A percentile compares a stretch with the other conserved stretches of the same genome.
These are phyloP conservation scores for Arabidopsis suecica DNA, from an alignment of 345 rosid species.

Conservation along the genomic window DNA sequence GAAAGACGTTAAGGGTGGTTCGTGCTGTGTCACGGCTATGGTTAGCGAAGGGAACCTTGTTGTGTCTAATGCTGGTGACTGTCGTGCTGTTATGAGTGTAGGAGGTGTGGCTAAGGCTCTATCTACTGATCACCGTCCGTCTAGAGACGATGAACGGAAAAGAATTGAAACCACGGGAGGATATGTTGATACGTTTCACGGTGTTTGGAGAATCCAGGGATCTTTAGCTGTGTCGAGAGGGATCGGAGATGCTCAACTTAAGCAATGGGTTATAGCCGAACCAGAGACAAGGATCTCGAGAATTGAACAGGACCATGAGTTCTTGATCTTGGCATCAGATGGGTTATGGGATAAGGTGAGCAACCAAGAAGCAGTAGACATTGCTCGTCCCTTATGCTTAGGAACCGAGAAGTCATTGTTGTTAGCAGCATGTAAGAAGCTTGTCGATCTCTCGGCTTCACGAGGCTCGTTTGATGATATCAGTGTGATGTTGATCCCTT, in stretches of 20 bases:
- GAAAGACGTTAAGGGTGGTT: slow-evolving; percentile 64
- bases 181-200: slow-evolving; percentile 68
- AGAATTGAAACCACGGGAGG: slow-evolving; percentile 82
- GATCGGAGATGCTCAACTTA: slow-evolving; percentile 73
- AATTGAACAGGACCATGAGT: slow-evolving; percentile 65
- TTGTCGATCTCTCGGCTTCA: slow-evolving; percentile 64
- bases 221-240: slow-evolving; percentile 84
- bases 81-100: slow-evolving; percentile 87
- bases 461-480: slow-evolving; percentile 81
- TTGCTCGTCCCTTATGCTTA: slow-evolving; percentile 56
- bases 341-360: slow-evolving; percentile 92
- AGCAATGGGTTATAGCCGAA: slow-evolving; percentile 80
- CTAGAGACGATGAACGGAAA: slow-evolving; percentile 74
- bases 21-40: slow-evolving; percentile 90
- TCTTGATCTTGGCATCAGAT: slow-evolving; percentile 85
- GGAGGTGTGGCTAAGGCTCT: slow-evolving; percentile 80
- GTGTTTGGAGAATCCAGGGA: slow-evolving; percentile 90
- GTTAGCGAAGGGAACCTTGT: slow-evolving; percentile 67
- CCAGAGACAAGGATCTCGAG: slow-evolving; percentile 66
- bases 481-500: slow-evolving; percentile 66
- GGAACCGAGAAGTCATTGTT: slow-evolving; percentile 53
- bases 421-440: slow-evolving; percentile 75
- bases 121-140: slow-evolving; percentile 84
- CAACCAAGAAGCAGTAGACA: slow-evolving; percentile 87
- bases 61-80: slow-evolving; percentile 87